Conservation (phyloP, 352 stramenopile species). For the Phytophthora idaei region DNA sequence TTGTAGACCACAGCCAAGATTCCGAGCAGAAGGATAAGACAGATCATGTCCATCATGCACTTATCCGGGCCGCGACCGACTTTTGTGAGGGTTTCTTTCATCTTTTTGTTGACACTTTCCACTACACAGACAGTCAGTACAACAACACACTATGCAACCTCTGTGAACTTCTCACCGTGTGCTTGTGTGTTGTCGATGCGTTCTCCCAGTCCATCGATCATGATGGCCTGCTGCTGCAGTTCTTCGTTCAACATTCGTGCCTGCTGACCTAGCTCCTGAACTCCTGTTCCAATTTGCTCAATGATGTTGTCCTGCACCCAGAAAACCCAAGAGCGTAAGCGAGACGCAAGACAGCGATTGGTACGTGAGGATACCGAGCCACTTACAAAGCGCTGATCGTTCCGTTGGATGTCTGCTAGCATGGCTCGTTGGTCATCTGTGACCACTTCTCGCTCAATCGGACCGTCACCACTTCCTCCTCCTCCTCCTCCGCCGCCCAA, state of each 20-base stretch:
- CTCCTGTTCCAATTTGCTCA: slow-evolving; percentile 81
- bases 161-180: slow-evolving; percentile 50
- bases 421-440: slow-evolving; percentile 70
- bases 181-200: slow-evolving; percentile 81
- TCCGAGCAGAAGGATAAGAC: slow-evolving; percentile 82
- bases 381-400: slow-evolving; percentile 86
- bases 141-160: neutral
- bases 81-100: slow-evolving; percentile 82
- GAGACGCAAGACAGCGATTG: neutral
- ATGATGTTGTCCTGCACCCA: slow-evolving; percentile 80
- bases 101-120: slow-evolving; percentile 86
- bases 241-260: slow-evolving; percentile 84
- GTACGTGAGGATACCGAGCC: neutral
- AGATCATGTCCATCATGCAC: slow-evolving; percentile 93
- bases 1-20: slow-evolving; percentile 88
- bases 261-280: slow-evolving; percentile 79
- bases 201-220: slow-evolving; percentile 85
- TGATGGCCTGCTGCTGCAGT: slow-evolving; percentile 86
- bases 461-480: slow-evolving; percentile 23
- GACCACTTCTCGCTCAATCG: slow-evolving; percentile 51
- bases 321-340: neutral
- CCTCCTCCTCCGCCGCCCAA: slow-evolving; percentile 34
- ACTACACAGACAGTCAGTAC: slow-evolving; percentile 44
- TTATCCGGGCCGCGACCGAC: slow-evolving; percentile 79
- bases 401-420: slow-evolving; percentile 79